Evolutionary conservation across 345 rosid genomes (phyloP).

Genomic region (Boechera stricta): DNA sequence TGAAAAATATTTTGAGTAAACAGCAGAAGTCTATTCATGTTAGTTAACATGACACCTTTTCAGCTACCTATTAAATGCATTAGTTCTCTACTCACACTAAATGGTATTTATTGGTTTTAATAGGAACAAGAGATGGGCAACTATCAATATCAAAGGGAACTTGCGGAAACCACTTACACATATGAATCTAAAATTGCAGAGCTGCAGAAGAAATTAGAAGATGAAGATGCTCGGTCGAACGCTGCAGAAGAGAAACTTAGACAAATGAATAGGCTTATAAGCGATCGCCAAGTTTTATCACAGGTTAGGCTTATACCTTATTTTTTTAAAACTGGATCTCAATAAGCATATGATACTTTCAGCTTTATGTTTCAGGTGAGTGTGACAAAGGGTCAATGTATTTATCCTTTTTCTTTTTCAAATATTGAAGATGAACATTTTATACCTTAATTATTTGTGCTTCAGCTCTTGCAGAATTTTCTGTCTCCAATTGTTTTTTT

Average conservation of each 20-base stretch:
- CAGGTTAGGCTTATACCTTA: constrained; percentile 57
- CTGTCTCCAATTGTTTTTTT: constrained; percentile 15
- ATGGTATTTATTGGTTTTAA: constrained; percentile 34
- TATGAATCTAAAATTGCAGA: constrained; percentile 74
- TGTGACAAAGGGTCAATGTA: constrained; percentile 18
- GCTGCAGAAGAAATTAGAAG: constrained; percentile 63
- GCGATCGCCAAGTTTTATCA: constrained; percentile 57
- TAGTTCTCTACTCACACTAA: constrained; percentile 14
- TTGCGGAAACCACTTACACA: constrained; percentile 64
- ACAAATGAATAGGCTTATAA: constrained; percentile 51
- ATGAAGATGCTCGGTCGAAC: constrained; percentile 55
- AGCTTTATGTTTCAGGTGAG: constrained; percentile 20
- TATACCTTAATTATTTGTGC: constrained; percentile 16
- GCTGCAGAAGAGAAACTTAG: constrained; percentile 59
- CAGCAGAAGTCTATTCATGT: constrained; percentile 69
- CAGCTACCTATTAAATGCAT: constrained; percentile 2
- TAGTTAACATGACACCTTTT: constrained; percentile 24
- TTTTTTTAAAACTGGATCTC: constrained; percentile 2
- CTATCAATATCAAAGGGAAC: constrained; percentile 68
- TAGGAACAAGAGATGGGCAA: constrained; percentile 67
- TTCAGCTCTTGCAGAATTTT: constrained; percentile 31
- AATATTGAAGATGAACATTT: not conserved
- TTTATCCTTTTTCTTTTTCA: not conserved
- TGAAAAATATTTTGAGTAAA: constrained; percentile 58
- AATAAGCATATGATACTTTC: constrained; percentile 28